A percentile compares a stretch with the other conserved stretches of the same genome.
These are phyloP conservation scores for Turnera subulata DNA, from an alignment of 345 rosid genomes.

Conservation along the genomic window DNA sequence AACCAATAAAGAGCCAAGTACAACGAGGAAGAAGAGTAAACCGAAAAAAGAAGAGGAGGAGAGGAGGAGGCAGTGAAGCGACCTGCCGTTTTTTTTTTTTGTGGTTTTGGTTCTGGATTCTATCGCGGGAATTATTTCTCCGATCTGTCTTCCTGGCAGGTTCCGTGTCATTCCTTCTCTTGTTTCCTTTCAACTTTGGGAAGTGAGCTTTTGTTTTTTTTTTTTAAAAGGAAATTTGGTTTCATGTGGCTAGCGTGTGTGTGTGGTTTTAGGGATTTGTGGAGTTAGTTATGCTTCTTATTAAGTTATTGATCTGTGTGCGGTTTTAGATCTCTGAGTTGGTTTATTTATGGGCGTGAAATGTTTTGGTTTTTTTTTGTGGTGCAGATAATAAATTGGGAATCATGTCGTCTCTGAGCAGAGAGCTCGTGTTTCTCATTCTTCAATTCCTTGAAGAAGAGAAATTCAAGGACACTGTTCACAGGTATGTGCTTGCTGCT, in stretches of 20 bases:
- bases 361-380: no score
- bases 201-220: background rate
- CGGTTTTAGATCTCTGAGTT: constrained; percentile 21
- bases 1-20: background rate
- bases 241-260: background rate
- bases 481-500: constrained; percentile 52
- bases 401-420: constrained; percentile 72
- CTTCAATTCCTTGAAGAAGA: constrained; percentile 90
- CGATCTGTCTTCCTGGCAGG: background rate
- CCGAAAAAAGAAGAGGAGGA: background rate
- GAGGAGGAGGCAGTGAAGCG: constrained; percentile 7
- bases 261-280: constrained; percentile 1
- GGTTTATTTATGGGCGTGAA: constrained; percentile 5
- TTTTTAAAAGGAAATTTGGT: no score
- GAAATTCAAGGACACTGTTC: constrained; percentile 74
- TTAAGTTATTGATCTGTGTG: constrained; percentile 2
- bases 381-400: constrained; percentile 1
- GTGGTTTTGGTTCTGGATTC: no score
- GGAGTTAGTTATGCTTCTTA: background rate
- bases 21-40: constrained; percentile 7
- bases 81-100: constrained; percentile 20
- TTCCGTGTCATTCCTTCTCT: background rate
- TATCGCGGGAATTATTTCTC: background rate
- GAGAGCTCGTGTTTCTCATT: constrained; percentile 82
- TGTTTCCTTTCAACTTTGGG: background rate